Base-by-base conservation (phyloP, 2,329 filamentous ascomycete species). In the Biscogniauxia mediterranea region DNA sequence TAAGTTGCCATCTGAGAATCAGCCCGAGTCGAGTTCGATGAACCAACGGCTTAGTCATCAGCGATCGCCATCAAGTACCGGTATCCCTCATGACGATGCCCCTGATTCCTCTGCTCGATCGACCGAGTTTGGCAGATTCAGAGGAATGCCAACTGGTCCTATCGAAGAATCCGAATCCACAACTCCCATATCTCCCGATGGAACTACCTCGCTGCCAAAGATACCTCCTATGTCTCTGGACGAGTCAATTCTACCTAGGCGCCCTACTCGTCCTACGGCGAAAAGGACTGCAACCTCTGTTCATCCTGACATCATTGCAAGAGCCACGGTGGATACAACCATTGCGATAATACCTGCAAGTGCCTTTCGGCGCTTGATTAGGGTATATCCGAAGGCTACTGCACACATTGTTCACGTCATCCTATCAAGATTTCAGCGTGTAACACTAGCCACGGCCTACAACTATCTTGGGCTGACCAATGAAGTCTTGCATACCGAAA, bases 401-500 rank as follows among this genome's bases (percentile, higher is more conserved):
- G 90, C 95, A 1, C 96, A 99, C 71, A 98, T 99, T 65, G 93
- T 99, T 5, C 95, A 99, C 73, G 94, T 99, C 53, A 99, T 99
- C 63, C 79, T 99, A 32, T 97, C 96, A 2, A 86, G 96, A 55
- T 89, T 99, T 56, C 94, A 99, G 73, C 84, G 96, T 68, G 96
- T 99, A 2, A 99, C 95, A 0, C 86, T 99, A 57, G 91, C 93
- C 0, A 98, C 96, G 11, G 95, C 93, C 0, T 95, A 97, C 80
- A 91, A 91, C 58, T 99, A 99, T 70, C 85, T 99, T 17, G 95
- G 96, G 1, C 77, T 99, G 51, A 96, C 92, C 0, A 91, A 89
- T 49, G 95, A 99, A 71, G 94, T 99, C 0, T 77, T 99, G 13
- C 90, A 93, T 55, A 97, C 93, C 0, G 95, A 99, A 73, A 92